A percentile compares a stretch with the other conserved stretches of the same genome.
phyloP scores from a whole-genome alignment of 345 rosid species.

The Theobroma cacao region DNA sequence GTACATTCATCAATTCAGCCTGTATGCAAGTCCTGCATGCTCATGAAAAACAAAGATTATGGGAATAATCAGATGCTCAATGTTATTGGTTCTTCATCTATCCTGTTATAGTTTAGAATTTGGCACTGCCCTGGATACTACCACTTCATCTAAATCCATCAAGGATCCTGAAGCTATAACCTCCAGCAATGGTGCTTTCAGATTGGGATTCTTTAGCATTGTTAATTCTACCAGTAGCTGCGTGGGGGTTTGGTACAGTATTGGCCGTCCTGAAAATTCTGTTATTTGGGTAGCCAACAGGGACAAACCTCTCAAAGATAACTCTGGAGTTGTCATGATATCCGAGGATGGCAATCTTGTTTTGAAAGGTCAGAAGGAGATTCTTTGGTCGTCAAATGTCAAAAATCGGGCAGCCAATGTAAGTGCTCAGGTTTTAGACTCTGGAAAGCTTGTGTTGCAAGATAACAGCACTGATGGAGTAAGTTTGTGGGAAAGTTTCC shows the following conservation, averaged over 20 bases:
- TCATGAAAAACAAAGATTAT: neutral
- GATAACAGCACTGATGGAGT: constrained; percentile 22
- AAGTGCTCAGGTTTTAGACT: constrained; percentile 39
- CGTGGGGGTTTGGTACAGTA: constrained; percentile 53
- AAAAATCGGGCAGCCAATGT: constrained; percentile 23
- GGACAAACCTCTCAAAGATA: constrained; percentile 37
- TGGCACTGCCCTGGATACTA: constrained; percentile 26
- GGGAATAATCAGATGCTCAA: neutral
- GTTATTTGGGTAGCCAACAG: constrained; percentile 56
- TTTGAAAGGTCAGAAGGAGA: constrained; percentile 26
- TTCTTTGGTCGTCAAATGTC: constrained; percentile 54
- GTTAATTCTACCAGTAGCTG: constrained; percentile 33
- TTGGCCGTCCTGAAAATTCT: constrained; percentile 8
- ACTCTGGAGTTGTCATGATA: constrained; percentile 36
- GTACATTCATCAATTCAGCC: no score
- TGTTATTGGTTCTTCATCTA: constrained; percentile 14
- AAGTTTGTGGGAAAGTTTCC: constrained; percentile 56
- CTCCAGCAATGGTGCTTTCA: constrained; percentile 30
- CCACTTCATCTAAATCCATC: constrained; percentile 28
- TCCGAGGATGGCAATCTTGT: constrained; percentile 45
- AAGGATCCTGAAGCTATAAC: constrained; percentile 34
- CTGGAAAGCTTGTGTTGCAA: constrained; percentile 49
- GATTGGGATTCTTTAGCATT: constrained; percentile 57
- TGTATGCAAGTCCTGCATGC: neutral
- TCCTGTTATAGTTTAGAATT: neutral